Evolutionary conservation across 768 basidiomycete genomes (phyloP).

Genomic region (Russula olivacea): DNA sequence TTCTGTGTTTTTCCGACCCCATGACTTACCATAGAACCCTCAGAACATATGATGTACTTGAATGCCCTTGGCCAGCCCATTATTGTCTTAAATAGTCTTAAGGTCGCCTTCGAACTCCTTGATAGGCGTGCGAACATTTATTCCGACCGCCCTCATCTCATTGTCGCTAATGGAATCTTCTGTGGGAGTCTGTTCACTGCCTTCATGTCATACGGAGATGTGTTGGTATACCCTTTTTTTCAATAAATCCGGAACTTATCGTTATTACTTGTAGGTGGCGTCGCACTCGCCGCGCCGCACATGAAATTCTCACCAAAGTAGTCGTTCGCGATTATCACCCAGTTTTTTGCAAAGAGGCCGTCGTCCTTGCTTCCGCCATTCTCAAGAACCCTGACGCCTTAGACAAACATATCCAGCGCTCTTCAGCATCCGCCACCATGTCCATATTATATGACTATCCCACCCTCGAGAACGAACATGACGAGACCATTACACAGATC

Average conservation of each 20-base stretch:
- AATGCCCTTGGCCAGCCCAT: conserved; percentile 18
- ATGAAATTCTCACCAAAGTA: conserved; percentile 9
- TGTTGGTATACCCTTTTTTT: conserved; percentile 14
- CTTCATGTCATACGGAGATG: conserved; percentile 26
- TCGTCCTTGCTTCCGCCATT: neutral
- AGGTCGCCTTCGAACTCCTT: conserved; percentile 35
- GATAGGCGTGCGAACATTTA: conserved; percentile 32
- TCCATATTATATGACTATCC: conserved; percentile 11
- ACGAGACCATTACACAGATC: conserved; percentile 2
- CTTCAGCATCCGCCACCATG: conserved; percentile 4
- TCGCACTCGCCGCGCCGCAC: conserved; percentile 12
- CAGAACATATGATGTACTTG: conserved; percentile 13
- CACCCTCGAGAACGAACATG: conserved; percentile 9
- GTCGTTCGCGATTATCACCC: conserved; percentile 2
- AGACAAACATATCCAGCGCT: conserved; percentile 2
- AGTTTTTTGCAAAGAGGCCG: conserved; percentile 4
- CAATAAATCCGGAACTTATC: neutral
- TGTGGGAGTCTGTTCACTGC: conserved; percentile 31
- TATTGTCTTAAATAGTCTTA: conserved; percentile 32
- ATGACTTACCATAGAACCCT: neutral
- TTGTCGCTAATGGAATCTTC: conserved; percentile 32
- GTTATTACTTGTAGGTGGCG: conserved; percentile 11
- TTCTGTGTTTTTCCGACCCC: too few species aligned
- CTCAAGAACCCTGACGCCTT: neutral
- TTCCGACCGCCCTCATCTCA: conserved; percentile 29